phyloP scores from a whole-genome alignment of 805 yeast species.

The Monosporozyma solicola region DNA sequence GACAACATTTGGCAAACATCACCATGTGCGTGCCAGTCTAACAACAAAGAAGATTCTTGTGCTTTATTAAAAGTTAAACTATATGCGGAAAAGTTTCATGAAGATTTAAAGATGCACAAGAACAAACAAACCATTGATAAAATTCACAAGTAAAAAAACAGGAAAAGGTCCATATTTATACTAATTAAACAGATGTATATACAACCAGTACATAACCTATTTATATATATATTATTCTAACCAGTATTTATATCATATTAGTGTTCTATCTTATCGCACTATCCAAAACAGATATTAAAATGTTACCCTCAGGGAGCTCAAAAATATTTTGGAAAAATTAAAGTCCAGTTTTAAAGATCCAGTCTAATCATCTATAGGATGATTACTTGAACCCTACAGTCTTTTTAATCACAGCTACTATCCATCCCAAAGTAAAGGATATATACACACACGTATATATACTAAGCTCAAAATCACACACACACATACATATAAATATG shows the following conservation, averaged over 20 bases:
- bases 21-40: slow-evolving; percentile 40
- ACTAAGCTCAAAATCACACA: neutral
- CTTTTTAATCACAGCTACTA: no score
- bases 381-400: neutral
- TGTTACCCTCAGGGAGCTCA: neutral
- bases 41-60: slow-evolving; percentile 36
- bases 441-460: neutral
- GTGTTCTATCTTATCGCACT: neutral
- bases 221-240: neutral
- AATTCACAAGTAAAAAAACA: neutral
- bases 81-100: slow-evolving; percentile 43
- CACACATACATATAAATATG: slow-evolving; percentile 30
- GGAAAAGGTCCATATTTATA: no score
- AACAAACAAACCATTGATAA: neutral
- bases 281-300: neutral
- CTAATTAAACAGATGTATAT: no score
- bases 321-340: neutral
- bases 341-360: neutral
- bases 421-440: neutral
- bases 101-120: neutral
- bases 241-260: neutral
- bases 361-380: neutral
- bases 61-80: slow-evolving; percentile 53
- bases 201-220: neutral
- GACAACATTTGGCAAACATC: slow-evolving; percentile 53